phyloP scores from a whole-genome alignment of 1,284 basidiomycete genomes.

The Agaricales sp. region DNA sequence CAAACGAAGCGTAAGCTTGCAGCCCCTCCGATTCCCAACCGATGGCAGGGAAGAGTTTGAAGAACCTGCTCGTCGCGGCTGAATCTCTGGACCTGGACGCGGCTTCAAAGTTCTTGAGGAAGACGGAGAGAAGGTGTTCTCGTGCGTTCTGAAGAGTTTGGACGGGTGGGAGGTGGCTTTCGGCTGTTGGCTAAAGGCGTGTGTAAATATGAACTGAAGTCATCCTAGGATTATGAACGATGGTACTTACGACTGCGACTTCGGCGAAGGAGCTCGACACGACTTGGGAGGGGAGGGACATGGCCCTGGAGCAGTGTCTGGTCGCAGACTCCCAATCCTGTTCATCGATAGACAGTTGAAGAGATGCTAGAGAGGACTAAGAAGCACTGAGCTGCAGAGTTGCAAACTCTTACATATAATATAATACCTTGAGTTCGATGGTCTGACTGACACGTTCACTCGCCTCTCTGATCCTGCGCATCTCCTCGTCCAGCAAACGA shows the following conservation, averaged over 20 bases:
- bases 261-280: slow-evolving; percentile 82
- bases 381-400: slow-evolving; percentile 4
- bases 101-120: slow-evolving; percentile 69
- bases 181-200: slow-evolving; percentile 69
- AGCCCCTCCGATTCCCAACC: slow-evolving; percentile 89
- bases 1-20: slow-evolving; percentile 90
- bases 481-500: slow-evolving; percentile 81
- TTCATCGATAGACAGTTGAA: slow-evolving; percentile 71
- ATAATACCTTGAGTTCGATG: slow-evolving; percentile 77
- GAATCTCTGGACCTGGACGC: slow-evolving; percentile 77
- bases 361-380: slow-evolving; percentile 70
- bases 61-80: slow-evolving; percentile 85
- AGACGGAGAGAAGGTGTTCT: slow-evolving; percentile 67
- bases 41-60: slow-evolving; percentile 93
- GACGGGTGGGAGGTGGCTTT: slow-evolving; percentile 77
- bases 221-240: slow-evolving; percentile 3
- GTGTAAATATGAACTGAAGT: slow-evolving; percentile 10
- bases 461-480: slow-evolving; percentile 78
- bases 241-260: slow-evolving; percentile 65
- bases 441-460: slow-evolving; percentile 79
- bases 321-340: slow-evolving; percentile 96
- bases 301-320: slow-evolving; percentile 82
- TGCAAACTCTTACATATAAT: slow-evolving; percentile 5
- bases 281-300: slow-evolving; percentile 72
- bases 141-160: slow-evolving; percentile 76